Conservation (phyloP, 2,329 filamentous ascomycete species). For the Truncatella angustata region DNA sequence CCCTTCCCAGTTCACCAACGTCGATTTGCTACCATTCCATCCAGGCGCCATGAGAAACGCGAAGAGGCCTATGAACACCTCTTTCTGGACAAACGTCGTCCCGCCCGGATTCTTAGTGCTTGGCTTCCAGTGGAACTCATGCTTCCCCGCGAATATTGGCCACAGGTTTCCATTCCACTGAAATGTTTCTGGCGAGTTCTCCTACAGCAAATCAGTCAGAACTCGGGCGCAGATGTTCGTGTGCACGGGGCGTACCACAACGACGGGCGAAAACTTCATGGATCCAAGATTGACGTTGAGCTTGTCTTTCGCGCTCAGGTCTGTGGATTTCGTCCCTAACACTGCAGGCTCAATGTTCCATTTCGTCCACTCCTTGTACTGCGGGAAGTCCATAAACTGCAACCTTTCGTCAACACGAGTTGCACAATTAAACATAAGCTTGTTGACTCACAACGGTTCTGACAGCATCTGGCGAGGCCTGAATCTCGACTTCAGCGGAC, state of each 20-base stretch:
- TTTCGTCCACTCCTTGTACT: neutral
- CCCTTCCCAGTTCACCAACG: neutral
- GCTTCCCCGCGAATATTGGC: neutral
- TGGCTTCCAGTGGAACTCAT: neutral
- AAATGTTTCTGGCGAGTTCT: neutral
- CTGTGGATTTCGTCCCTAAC: neutral
- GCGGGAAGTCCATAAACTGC: constrained; percentile 3
- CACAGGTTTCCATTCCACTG: neutral
- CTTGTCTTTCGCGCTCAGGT: neutral
- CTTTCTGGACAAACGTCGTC: neutral
- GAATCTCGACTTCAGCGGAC: constrained; percentile 5
- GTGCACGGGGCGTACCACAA: neutral
- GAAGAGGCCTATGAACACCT: neutral
- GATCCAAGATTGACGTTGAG: neutral
- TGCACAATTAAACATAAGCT: neutral
- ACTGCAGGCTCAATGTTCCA: neutral
- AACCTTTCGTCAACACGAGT: neutral
- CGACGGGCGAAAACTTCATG: neutral
- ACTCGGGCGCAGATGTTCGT: neutral
- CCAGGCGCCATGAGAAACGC: neutral
- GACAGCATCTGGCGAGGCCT: constrained; percentile 4
- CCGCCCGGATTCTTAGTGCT: neutral
- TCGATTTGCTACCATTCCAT: neutral
- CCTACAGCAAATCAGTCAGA: neutral
- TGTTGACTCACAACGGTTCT: constrained; percentile 1